phyloP scores from a whole-genome alignment of 2,329 filamentous ascomycete species.

The Fusarium sp. region DNA sequence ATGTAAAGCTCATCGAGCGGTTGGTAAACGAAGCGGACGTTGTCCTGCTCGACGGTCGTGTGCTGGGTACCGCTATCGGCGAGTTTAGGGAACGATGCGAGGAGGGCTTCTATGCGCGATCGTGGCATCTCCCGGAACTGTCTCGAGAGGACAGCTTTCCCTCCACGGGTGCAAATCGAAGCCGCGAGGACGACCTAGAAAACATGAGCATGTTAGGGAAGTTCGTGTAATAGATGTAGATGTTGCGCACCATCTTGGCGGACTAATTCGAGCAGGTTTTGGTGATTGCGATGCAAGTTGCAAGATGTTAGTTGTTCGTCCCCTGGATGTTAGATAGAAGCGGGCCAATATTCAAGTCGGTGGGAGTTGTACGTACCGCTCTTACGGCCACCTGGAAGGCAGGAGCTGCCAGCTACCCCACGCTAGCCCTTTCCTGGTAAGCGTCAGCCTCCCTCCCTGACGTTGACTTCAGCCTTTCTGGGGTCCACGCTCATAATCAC shows the following conservation, averaged over 20 bases:
- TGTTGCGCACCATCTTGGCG: constrained; percentile 58
- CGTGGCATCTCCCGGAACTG: constrained; percentile 98
- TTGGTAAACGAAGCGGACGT: constrained; percentile 99
- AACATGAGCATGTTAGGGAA: constrained; percentile 41
- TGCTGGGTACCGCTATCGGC: constrained; percentile 97
- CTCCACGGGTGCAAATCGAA: constrained; percentile 98
- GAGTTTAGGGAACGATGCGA: constrained; percentile 97
- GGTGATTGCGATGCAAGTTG: constrained; percentile 41
- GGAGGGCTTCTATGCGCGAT: constrained; percentile 94
- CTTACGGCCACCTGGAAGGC: constrained; percentile 43
- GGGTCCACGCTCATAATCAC: constrained; percentile 27
- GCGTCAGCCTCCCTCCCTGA: constrained; percentile 38
- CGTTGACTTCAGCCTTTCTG: constrained; percentile 38
- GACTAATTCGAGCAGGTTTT: constrained; percentile 41
- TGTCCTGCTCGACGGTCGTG: constrained; percentile 98
- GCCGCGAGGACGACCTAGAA: constrained; percentile 94
- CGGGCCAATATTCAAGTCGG: constrained; percentile 51
- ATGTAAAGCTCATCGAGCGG: constrained; percentile 99
- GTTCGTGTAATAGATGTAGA: constrained; percentile 4
- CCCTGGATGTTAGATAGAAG: constrained; percentile 49
- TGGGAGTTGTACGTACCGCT: constrained; percentile 48
- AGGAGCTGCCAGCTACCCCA: constrained; percentile 31
- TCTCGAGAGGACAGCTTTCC: constrained; percentile 97
- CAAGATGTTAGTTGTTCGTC: constrained; percentile 44
- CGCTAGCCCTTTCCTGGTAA: constrained; percentile 41